phyloP scores from a whole-genome alignment of 805 yeast genomes.

The Candida corydali region DNA sequence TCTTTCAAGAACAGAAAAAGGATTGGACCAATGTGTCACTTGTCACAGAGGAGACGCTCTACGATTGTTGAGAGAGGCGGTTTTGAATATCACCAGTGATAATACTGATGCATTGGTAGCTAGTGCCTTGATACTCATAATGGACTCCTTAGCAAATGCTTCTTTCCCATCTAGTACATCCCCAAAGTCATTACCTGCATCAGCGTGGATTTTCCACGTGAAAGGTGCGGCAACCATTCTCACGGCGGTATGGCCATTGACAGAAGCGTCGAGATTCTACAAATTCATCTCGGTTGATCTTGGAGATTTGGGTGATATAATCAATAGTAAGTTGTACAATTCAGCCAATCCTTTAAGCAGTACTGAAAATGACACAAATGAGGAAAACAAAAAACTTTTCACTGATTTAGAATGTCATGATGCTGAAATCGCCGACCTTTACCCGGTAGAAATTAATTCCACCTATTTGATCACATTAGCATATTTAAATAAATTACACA shows the following conservation, averaged over 20 bases:
- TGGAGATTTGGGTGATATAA: constrained; percentile 80
- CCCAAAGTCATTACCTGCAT: constrained; percentile 73
- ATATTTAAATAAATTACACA: constrained; percentile 75
- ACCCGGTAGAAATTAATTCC: constrained; percentile 77
- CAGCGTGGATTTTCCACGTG: constrained; percentile 96
- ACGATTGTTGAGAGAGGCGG: constrained; percentile 77
- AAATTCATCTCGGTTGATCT: constrained; percentile 70
- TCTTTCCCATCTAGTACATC: constrained; percentile 49
- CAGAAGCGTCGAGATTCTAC: constrained; percentile 40
- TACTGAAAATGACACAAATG: too few species aligned
- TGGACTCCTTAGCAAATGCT: constrained; percentile 94
- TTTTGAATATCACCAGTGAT: constrained; percentile 73
- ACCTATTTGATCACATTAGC: constrained; percentile 88
- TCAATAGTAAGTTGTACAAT: constrained; percentile 32
- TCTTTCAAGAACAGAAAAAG: constrained; percentile 69
- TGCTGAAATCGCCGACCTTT: constrained; percentile 75
- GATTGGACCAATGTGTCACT: constrained; percentile 77
- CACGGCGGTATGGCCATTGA: constrained; percentile 92
- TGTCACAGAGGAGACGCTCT: constrained; percentile 86
- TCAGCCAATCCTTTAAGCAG: constrained; percentile 8
- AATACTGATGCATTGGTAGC: constrained; percentile 94
- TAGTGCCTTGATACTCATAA: constrained; percentile 79
- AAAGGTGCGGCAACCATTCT: constrained; percentile 95
- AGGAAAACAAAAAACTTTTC: constrained; percentile 22
- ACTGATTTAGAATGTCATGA: constrained; percentile 79